These are phyloP conservation scores for Teunomyces pallodes DNA, from an alignment of 805 yeast species.

Conservation along the genomic window DNA sequence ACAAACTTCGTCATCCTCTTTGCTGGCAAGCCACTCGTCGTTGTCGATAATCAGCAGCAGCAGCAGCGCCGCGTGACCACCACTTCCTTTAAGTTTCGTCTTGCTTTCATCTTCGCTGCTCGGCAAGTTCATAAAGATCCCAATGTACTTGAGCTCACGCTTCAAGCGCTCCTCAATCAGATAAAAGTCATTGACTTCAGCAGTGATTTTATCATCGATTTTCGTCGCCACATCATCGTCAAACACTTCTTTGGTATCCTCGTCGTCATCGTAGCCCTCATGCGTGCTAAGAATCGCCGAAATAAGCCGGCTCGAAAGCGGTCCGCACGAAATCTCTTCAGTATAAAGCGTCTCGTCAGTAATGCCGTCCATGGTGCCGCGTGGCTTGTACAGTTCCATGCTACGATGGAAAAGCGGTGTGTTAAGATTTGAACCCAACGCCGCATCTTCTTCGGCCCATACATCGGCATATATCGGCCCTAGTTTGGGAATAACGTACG, in stretches of 20 bases:
- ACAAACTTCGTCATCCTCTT: slow-evolving; percentile 93
- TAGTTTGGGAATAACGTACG: slow-evolving; percentile 78
- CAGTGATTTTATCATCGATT: slow-evolving; percentile 38
- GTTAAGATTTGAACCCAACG: slow-evolving; percentile 40
- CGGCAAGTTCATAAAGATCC: slow-evolving; percentile 70
- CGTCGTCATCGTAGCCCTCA: slow-evolving; percentile 15
- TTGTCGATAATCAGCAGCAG: slow-evolving; percentile 43
- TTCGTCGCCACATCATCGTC: slow-evolving; percentile 37
- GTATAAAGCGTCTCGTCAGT: slow-evolving; percentile 64
- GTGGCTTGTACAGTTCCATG: slow-evolving; percentile 49
- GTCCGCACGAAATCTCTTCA: slow-evolving; percentile 84
- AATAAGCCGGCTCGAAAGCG: slow-evolving; percentile 76
- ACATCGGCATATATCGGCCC: slow-evolving; percentile 79
- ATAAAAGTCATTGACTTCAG: slow-evolving; percentile 63
- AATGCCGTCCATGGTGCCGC: slow-evolving; percentile 55
- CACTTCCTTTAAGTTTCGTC: slow-evolving; percentile 13
- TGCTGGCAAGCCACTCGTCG: slow-evolving; percentile 70
- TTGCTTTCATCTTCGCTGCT: slow-evolving; percentile 34
- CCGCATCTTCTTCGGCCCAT: slow-evolving; percentile 82
- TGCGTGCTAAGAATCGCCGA: slow-evolving; percentile 68
- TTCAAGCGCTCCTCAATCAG: slow-evolving; percentile 84
- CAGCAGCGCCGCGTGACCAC: slow-evolving; percentile 4
- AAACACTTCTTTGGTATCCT: slow-evolving; percentile 18
- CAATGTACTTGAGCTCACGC: slow-evolving; percentile 85
- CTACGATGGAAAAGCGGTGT: slow-evolving; percentile 47